Percentiles rank a stretch among this genome's conserved stretches.
Conservation (phyloP, 352 stramenopile genomes). For the Phytopythium mirpurense region DNA sequence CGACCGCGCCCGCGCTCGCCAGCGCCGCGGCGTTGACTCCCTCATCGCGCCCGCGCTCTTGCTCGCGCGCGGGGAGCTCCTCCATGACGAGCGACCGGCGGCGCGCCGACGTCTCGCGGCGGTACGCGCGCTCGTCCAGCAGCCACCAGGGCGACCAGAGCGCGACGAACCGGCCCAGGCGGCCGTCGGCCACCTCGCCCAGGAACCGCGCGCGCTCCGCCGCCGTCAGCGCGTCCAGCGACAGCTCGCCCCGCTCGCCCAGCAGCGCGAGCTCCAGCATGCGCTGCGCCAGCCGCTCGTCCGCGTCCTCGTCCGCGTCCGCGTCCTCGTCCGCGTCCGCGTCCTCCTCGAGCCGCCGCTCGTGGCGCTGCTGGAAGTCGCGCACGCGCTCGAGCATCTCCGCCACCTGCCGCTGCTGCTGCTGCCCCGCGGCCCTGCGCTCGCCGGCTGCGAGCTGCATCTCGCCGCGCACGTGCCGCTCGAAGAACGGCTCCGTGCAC, state of each 20-base stretch:
- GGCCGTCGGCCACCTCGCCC: conserved; percentile 50
- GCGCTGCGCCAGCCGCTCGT: conserved; percentile 18
- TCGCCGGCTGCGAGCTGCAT: conserved; percentile 32
- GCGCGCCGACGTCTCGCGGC: conserved; percentile 33
- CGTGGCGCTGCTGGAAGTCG: conserved; percentile 47
- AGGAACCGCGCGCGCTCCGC: conserved; percentile 60
- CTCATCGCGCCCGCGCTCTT: not conserved
- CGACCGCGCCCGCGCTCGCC: conserved; percentile 10
- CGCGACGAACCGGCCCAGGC: conserved; percentile 53
- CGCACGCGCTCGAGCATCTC: conserved; percentile 47
- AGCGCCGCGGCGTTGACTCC: conserved; percentile 1
- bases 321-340: conserved; percentile 19
- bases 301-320: conserved; percentile 21
- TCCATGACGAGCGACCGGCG: conserved; percentile 46
- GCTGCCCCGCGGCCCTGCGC: conserved; percentile 12
- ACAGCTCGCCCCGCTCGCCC: conserved; percentile 36
- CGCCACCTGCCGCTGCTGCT: conserved; percentile 30
- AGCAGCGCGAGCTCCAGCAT: conserved; percentile 47
- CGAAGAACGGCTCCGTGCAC: conserved; percentile 81
- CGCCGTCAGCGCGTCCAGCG: conserved; percentile 53
- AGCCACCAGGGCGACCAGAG: conserved; percentile 79
- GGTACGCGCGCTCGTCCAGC: conserved; percentile 36
- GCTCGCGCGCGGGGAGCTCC: conserved; percentile 19
- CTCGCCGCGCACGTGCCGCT: conserved; percentile 53
- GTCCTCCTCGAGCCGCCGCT: conserved; percentile 9